phyloP scores from a whole-genome alignment of 140 eudicot species.

The Cichorium intybus region DNA sequence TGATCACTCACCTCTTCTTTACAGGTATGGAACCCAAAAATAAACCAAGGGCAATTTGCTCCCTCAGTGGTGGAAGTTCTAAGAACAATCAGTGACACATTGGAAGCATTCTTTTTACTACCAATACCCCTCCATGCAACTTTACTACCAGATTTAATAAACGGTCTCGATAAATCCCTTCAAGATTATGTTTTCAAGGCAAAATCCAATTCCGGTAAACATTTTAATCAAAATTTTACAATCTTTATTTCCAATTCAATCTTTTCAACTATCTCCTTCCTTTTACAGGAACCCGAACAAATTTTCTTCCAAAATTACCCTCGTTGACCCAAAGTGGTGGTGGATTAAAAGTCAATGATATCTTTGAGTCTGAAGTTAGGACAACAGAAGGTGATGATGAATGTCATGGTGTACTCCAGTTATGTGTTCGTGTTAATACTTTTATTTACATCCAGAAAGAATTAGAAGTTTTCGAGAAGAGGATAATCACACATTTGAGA shows the following conservation, averaged over 20 bases:
- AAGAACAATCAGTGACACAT: constrained; percentile 66
- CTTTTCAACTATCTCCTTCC: background rate
- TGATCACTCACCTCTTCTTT: background rate
- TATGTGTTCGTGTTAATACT: constrained; percentile 63
- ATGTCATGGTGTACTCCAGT: constrained; percentile 33
- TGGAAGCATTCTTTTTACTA: constrained; percentile 84
- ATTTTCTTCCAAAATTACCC: constrained; percentile 51
- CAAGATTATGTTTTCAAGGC: constrained; percentile 70
- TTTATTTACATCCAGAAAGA: constrained; percentile 43
- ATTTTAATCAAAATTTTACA: background rate
- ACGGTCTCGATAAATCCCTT: constrained; percentile 75
- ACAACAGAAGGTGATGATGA: constrained; percentile 36
- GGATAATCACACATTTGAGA: constrained; percentile 32
- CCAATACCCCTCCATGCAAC: constrained; percentile 83
- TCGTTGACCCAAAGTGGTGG: constrained; percentile 51
- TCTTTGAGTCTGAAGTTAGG: constrained; percentile 40
- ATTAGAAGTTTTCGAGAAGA: constrained; percentile 43
- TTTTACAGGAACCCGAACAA: constrained; percentile 43
- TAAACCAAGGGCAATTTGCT: constrained; percentile 66
- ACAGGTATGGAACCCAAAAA: constrained; percentile 74
- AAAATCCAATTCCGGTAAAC: constrained; percentile 81
- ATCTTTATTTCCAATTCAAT: background rate
- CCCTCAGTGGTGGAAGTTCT: constrained; percentile 85
- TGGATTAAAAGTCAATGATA: constrained; percentile 40
- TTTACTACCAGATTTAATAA: constrained; percentile 62